Conservation (phyloP, 1,139 yeast species). For the Pichia sp. region DNA sequence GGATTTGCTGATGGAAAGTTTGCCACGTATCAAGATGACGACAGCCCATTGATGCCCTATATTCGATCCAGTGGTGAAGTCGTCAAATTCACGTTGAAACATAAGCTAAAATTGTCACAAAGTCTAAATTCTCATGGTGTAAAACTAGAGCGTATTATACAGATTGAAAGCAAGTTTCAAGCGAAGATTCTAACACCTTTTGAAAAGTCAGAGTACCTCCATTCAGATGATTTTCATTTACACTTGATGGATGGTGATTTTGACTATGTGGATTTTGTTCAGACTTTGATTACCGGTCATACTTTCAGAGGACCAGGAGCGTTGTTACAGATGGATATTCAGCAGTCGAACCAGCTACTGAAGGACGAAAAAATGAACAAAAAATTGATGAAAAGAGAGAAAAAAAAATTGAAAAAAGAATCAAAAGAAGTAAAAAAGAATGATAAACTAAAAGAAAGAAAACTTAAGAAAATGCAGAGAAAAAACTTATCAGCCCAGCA, state of each 20-base stretch:
- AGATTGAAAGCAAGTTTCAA: neutral
- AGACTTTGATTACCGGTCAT: constrained; percentile 5
- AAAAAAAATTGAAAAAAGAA: neutral
- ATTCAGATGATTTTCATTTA: constrained; percentile 10
- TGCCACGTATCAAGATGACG: neutral
- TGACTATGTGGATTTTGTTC: constrained; percentile 7
- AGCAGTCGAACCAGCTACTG: neutral
- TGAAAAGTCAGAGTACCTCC: constrained; percentile 2
- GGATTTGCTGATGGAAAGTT: neutral
- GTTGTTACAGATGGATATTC: neutral
- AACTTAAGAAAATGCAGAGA: neutral
- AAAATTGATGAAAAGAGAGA: neutral
- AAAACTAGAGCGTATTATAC: neutral
- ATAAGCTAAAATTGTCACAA: neutral
- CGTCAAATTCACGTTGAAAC: neutral
- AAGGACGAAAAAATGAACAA: neutral
- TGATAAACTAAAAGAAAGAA: neutral
- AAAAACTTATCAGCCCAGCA: neutral
- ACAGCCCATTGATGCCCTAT: neutral
- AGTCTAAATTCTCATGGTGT: neutral
- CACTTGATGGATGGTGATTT: neutral
- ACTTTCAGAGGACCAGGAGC: neutral
- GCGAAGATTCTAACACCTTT: neutral
- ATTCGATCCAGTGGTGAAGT: neutral
- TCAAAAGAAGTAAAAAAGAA: neutral